Evolutionary conservation across 768 basidiomycete species (phyloP), one percentile per base, ranked within the genome.

Genomic region (Lentinula edodes): DNA sequence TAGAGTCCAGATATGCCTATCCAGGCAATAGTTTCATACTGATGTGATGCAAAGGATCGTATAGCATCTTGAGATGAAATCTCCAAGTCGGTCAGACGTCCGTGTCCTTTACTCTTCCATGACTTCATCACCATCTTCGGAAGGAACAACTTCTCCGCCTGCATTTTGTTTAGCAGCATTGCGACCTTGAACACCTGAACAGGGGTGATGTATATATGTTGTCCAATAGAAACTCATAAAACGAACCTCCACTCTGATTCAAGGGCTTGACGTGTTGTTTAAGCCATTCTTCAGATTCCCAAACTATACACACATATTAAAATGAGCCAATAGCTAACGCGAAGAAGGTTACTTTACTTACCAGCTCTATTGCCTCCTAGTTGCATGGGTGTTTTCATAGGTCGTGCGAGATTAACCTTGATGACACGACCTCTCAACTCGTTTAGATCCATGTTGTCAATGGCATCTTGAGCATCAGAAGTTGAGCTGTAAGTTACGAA

Each of bases 391-490:
- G 81, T 83, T 70, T 90, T 94, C 79, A 87, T 84, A 5, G 93
- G 92, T 50, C 90, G 83, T 8, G 95, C 95, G 43, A 95, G 73
- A 70, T 91, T 96, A 53, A 88, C 93, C 76, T 88, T 91, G 64
- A 91, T 74, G 56, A 90, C 87, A 62, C 83, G 84, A 54, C 87
- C 93, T 54, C 78, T 81, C 62, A 91, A 78, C 71, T 95, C 95
- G 69, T 96, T 97, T 74, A 95, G 77, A 74, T 98, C 95, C 92
- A 95, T 98, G 76, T 98, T 98, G 79, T 98, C 96, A 63, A 98
- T 96, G 34, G 96, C 96, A 71, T 98, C 95, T 70, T 92, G 90
- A 5, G 96, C 95, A 73, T 96, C 93, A 23, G 83, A 82, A 8
- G 90, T 71, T 6, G 88, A 89, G 10, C 86, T 75, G 71, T 85